A percentile compares a stretch with the other conserved stretches of the same genome.
Conservation (phyloP, 1,284 basidiomycete species). For the Coriolopsis trogii region DNA sequence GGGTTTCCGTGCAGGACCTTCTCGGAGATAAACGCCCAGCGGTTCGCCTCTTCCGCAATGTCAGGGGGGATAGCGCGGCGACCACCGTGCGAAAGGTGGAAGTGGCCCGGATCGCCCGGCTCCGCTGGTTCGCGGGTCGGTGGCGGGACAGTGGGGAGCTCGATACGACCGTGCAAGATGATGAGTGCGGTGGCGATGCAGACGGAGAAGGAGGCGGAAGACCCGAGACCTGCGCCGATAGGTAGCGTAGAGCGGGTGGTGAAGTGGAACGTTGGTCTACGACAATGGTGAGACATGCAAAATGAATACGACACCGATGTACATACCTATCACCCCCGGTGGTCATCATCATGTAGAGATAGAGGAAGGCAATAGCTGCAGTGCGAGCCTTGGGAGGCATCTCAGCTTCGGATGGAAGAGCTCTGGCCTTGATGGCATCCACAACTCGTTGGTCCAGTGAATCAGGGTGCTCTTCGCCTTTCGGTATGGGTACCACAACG, state of each 20-base stretch:
- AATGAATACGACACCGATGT: background rate
- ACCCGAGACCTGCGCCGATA: constrained; percentile 98
- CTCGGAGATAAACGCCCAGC: constrained; percentile 94
- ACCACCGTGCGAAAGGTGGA: constrained; percentile 66
- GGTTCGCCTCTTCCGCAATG: constrained; percentile 81
- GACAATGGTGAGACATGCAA: background rate
- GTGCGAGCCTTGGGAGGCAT: constrained; percentile 57
- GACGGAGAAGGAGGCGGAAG: constrained; percentile 93
- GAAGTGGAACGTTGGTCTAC: constrained; percentile 77
- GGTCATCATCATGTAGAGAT: constrained; percentile 88
- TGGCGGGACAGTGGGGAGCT: constrained; percentile 51
- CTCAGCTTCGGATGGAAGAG: constrained; percentile 48
- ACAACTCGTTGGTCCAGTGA: constrained; percentile 73
- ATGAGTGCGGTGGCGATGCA: constrained; percentile 86
- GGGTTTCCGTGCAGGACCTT: constrained; percentile 98
- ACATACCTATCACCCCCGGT: constrained; percentile 58
- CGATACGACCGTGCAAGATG: constrained; percentile 67
- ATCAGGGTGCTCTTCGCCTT: constrained; percentile 62
- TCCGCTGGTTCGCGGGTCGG: constrained; percentile 42
- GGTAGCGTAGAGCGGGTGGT: constrained; percentile 91
- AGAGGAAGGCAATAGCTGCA: constrained; percentile 87
- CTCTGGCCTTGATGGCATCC: constrained; percentile 62
- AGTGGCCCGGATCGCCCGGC: constrained; percentile 48
- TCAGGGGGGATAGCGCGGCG: constrained; percentile 61
- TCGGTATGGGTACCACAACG: constrained; percentile 55